phyloP scores from a whole-genome alignment of 371 early-diverging fungal genomes.

The Capillidium heterosporum region DNA sequence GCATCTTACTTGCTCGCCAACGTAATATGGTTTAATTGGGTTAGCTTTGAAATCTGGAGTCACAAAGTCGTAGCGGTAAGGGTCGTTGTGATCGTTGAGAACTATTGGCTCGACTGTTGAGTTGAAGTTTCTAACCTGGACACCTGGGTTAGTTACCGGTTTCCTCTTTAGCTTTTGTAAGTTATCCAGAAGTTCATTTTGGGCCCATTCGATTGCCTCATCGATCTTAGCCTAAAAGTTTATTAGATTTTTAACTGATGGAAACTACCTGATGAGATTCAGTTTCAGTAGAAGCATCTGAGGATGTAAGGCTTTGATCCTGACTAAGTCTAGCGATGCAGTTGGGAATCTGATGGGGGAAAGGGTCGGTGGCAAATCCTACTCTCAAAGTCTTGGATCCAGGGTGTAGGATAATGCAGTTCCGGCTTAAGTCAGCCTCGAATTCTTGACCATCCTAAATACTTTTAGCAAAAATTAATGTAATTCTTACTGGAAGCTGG shows the following conservation, averaged over 20 bases:
- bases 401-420: constrained; percentile 56
- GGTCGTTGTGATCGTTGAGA: constrained; percentile 78
- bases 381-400: constrained; percentile 65
- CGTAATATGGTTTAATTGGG: constrained; percentile 12
- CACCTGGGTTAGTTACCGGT: constrained; percentile 42
- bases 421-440: neutral
- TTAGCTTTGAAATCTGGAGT: constrained; percentile 13
- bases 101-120: constrained; percentile 34
- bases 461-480: neutral
- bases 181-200: neutral
- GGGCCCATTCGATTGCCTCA: neutral
- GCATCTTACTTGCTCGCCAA: constrained; percentile 37
- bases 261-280: too few species aligned
- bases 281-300: neutral
- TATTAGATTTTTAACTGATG: neutral
- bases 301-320: neutral
- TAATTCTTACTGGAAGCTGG: neutral
- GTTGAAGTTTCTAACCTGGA: constrained; percentile 56
- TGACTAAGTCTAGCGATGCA: constrained; percentile 46
- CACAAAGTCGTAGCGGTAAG: constrained; percentile 63
- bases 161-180: neutral
- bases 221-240: constrained; percentile 6
- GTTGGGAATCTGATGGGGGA: constrained; percentile 58
- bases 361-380: constrained; percentile 62
- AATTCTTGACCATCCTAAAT: neutral